Percentiles rank a stretch among this genome's conserved stretches.
Evolutionary conservation across 805 yeast genomes (phyloP).

Genomic region (Zygosaccharomyces pseudorouxii): DNA sequence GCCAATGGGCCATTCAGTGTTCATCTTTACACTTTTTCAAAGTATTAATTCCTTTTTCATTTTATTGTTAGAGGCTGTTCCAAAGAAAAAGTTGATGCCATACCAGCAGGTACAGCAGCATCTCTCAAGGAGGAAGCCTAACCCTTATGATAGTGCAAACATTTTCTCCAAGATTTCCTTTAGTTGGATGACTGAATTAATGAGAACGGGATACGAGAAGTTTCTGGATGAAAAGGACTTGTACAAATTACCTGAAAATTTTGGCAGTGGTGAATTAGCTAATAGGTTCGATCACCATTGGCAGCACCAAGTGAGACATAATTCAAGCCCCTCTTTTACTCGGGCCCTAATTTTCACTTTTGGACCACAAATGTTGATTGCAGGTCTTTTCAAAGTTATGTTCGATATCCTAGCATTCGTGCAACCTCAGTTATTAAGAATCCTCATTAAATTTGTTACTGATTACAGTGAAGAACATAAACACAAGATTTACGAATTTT

Average conservation of each 20-base stretch:
- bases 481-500: conserved; percentile 1
- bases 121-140: conserved; percentile 28
- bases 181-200: conserved; percentile 85
- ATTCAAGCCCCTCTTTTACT: conserved; percentile 44
- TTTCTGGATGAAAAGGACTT: conserved; percentile 56
- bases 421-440: conserved; percentile 79
- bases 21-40: conserved; percentile 34
- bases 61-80: conserved; percentile 38
- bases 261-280: conserved; percentile 52
- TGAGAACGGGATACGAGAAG: conserved; percentile 69
- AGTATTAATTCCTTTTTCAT: conserved; percentile 32
- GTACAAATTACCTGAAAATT: conserved; percentile 68
- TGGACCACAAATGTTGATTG: conserved; percentile 65
- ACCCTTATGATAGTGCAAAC: conserved; percentile 46
- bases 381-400: conserved; percentile 63
- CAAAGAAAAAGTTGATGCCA: conserved; percentile 39
- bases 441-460: conserved; percentile 56
- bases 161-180: conserved; percentile 74
- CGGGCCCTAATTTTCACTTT: conserved; percentile 64
- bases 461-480: conserved; percentile 39
- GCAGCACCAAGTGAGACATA: conserved; percentile 51
- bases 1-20: conserved; percentile 26
- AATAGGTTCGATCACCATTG: conserved; percentile 52
- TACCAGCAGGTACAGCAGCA: conserved; percentile 39
- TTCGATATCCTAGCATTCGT: conserved; percentile 79